Evolutionary conservation across 1,284 basidiomycete genomes (phyloP).

Genomic region (Xerocomus amazonicus): DNA sequence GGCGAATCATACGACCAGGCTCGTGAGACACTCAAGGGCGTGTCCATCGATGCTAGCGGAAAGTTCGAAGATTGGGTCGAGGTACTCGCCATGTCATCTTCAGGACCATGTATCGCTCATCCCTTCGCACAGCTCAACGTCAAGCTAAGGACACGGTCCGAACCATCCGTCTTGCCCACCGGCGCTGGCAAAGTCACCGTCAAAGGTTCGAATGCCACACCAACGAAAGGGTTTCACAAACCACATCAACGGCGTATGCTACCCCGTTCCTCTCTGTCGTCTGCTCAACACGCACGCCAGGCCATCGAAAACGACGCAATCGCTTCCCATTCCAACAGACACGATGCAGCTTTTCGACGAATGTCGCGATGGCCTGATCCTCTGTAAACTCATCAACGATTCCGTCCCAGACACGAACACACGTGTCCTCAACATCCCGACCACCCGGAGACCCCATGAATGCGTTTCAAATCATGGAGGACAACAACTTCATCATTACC

Average conservation of each 20-base stretch:
- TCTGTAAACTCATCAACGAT: conserved; percentile 99
- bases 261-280: background rate
- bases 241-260: conserved; percentile 86
- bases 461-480: conserved; percentile 98
- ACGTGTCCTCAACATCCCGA: conserved; percentile 93
- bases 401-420: conserved; percentile 98
- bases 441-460: conserved; percentile 76
- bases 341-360: conserved; percentile 99
- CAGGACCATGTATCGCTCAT: conserved; percentile 1
- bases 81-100: conserved; percentile 45
- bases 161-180: conserved; percentile 57
- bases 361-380: conserved; percentile 90
- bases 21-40: conserved; percentile 89
- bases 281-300: conserved; percentile 39
- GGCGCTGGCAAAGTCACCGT: conserved; percentile 92
- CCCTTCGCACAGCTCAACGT: conserved; percentile 61
- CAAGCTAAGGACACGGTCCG: conserved; percentile 65
- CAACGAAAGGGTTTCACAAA: conserved; percentile 92
- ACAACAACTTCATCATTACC: conserved; percentile 99
- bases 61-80: conserved; percentile 99
- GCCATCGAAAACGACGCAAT: conserved; percentile 84
- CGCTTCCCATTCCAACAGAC: conserved; percentile 94
- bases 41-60: conserved; percentile 91
- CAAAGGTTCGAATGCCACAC: conserved; percentile 95
- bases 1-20: conserved; percentile 92